These are phyloP conservation scores for Hamamelis virginiana DNA, from an alignment of 164 flowering plant genomes.

Conservation along the genomic window DNA sequence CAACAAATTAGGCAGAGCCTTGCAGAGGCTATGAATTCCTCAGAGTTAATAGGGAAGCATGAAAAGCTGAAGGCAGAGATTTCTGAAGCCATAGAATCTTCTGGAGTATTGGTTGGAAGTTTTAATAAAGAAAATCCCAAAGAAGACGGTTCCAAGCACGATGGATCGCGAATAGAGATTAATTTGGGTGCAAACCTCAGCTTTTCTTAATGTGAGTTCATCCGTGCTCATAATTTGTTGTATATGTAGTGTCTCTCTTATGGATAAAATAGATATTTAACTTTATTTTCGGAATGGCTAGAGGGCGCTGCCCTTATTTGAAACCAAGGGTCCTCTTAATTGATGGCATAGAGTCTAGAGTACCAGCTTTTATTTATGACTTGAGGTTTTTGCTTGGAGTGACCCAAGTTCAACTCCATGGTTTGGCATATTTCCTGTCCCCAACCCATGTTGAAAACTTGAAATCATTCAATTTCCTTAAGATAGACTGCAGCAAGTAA, in stretches of 20 bases:
- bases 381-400: not conserved
- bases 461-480: not conserved
- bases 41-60: conserved; percentile 47
- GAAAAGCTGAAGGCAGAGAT: conserved; percentile 51
- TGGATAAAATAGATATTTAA: not conserved
- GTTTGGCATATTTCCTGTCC: too few species aligned
- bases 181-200: conserved; percentile 29
- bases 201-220: conserved; percentile 42
- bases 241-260: not conserved
- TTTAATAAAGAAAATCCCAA: conserved; percentile 21
- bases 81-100: conserved; percentile 25
- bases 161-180: conserved; percentile 27
- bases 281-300: not conserved
- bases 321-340: not conserved
- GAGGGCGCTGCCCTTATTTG: not conserved
- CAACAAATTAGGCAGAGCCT: conserved; percentile 56
- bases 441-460: not conserved
- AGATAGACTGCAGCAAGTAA: not conserved
- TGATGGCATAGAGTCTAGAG: not conserved
- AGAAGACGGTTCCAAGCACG: conserved; percentile 24
- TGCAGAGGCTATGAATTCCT: conserved; percentile 42
- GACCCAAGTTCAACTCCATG: not conserved
- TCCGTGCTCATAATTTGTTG: not conserved
- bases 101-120: conserved; percentile 39
- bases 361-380: not conserved